Percentiles rank a stretch among this genome's conserved stretches.
Conservation (phyloP, 345 rosid genomes). For the Lumnitzera littorea region DNA sequence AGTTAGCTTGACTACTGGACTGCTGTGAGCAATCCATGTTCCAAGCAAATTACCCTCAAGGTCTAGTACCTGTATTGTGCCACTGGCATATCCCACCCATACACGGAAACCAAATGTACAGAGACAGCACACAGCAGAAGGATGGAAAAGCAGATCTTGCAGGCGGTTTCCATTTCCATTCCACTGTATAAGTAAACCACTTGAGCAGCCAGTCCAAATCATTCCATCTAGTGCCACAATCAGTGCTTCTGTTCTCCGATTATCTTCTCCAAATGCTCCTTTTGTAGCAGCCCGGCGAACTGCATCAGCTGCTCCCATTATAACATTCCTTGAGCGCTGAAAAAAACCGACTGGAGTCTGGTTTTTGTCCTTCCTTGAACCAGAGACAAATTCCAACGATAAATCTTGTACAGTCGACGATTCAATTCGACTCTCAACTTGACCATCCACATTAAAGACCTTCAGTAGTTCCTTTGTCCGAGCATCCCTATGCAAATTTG, state of each 20-base stretch:
- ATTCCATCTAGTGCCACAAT: slow-evolving; percentile 52
- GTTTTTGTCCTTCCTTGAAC: slow-evolving; percentile 63
- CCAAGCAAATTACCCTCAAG: slow-evolving; percentile 74
- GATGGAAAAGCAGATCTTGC: slow-evolving; percentile 52
- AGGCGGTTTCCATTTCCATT: slow-evolving; percentile 78
- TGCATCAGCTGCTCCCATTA: slow-evolving; percentile 97
- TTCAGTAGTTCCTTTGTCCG: slow-evolving; percentile 71
- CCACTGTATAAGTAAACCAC: slow-evolving; percentile 76
- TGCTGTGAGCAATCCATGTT: slow-evolving; percentile 71
- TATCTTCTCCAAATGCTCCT: slow-evolving; percentile 81
- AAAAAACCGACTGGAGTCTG: slow-evolving; percentile 69
- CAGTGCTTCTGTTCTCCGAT: slow-evolving; percentile 70
- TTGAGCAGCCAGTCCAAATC: slow-evolving; percentile 82
- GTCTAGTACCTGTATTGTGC: slow-evolving; percentile 65
- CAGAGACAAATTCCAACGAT: slow-evolving; percentile 36
- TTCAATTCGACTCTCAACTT: slow-evolving; percentile 67
- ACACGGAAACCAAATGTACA: slow-evolving; percentile 66
- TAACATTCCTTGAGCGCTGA: slow-evolving; percentile 88
- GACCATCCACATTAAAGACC: slow-evolving; percentile 84
- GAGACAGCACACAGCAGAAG: slow-evolving; percentile 70
- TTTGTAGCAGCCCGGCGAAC: slow-evolving; percentile 85
- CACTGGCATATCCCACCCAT: slow-evolving; percentile 85
- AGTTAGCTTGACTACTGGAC: slow-evolving; percentile 69
- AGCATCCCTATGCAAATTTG: slow-evolving; percentile 69
- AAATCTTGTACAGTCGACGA: slow-evolving; percentile 48